Percentiles rank a stretch among this genome's conserved stretches.
These are phyloP conservation scores for Blastobotrys peoriensis DNA, from an alignment of 805 yeast genomes.

Conservation along the genomic window DNA sequence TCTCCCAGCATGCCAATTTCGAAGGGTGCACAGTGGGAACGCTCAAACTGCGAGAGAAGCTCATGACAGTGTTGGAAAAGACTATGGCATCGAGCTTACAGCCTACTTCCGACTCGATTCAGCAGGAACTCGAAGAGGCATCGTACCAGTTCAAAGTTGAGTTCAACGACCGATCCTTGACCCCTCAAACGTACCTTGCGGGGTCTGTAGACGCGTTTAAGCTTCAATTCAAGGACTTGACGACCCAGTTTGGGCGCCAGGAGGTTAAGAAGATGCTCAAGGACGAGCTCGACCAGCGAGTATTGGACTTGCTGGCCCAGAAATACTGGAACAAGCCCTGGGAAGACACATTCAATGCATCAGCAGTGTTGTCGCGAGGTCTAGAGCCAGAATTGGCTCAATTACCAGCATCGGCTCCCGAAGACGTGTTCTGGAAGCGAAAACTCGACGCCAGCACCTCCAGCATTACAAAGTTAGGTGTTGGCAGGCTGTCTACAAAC, in stretches of 20 bases:
- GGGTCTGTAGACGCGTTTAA: slow-evolving; percentile 85
- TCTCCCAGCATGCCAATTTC: slow-evolving; percentile 55
- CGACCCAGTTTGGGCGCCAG: slow-evolving; percentile 72
- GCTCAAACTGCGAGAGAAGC: slow-evolving; percentile 62
- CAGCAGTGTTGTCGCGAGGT: slow-evolving; percentile 14
- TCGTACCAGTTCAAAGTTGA: slow-evolving; percentile 91
- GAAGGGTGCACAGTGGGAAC: slow-evolving; percentile 76
- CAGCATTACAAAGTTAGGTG: slow-evolving; percentile 83
- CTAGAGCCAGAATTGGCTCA: slow-evolving; percentile 48
- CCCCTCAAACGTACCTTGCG: slow-evolving; percentile 91
- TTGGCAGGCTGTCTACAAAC: slow-evolving; percentile 83
- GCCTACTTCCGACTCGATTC: slow-evolving; percentile 81
- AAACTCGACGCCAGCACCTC: slow-evolving; percentile 81
- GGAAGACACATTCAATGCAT: slow-evolving; percentile 12
- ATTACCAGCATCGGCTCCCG: slow-evolving; percentile 50
- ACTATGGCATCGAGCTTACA: slow-evolving; percentile 85
- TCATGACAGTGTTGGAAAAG: slow-evolving; percentile 79
- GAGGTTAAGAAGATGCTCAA: slow-evolving; percentile 75
- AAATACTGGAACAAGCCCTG: slow-evolving; percentile 83
- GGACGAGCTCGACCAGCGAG: slow-evolving; percentile 82
- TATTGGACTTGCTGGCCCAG: slow-evolving; percentile 78
- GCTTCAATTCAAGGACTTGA: slow-evolving; percentile 78
- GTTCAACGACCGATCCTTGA: slow-evolving; percentile 87
- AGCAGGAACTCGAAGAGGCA: slow-evolving; percentile 89
- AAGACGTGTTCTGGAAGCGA: slow-evolving; percentile 80